Evolutionary conservation across 73 alveolate genomes (phyloP).

Genomic region (Diophrys sp.): DNA sequence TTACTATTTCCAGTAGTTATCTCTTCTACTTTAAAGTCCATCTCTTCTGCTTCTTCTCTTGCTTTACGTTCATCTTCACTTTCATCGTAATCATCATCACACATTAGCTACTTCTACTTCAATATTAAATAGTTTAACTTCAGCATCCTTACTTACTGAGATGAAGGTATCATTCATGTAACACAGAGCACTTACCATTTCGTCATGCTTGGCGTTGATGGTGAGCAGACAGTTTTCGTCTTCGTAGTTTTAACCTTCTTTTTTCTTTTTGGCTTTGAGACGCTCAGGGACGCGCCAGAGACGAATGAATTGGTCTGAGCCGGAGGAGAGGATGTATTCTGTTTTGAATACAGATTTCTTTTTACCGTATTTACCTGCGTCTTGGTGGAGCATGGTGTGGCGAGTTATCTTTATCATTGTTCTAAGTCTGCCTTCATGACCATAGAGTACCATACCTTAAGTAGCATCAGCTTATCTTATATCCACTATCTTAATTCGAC

Average conservation of each 20-base stretch:
- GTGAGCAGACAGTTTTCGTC: background rate
- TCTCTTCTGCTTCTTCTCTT: too few species aligned
- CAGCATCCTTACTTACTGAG: background rate
- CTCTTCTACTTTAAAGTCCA: too few species aligned
- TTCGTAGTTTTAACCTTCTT: background rate
- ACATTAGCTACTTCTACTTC: background rate
- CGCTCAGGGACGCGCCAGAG: background rate
- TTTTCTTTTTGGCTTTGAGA: background rate
- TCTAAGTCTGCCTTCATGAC: background rate
- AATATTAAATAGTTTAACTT: background rate
- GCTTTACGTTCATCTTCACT: too few species aligned
- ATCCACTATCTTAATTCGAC: background rate
- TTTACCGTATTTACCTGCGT: constrained; percentile 1
- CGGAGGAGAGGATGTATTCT: background rate
- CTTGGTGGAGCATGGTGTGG: background rate
- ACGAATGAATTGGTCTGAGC: background rate
- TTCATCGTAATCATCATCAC: too few species aligned
- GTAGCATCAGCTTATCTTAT: background rate
- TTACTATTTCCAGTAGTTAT: too few species aligned
- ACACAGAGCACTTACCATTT: background rate
- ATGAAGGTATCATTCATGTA: background rate
- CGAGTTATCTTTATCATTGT: background rate
- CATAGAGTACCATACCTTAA: background rate
- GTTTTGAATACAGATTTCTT: background rate
- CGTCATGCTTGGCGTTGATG: background rate